Percentiles rank a stretch among this genome's conserved stretches.
These are phyloP conservation scores for Penicillium verrucosum DNA, from an alignment of 2,329 filamentous ascomycete genomes.

Conservation along the genomic window DNA sequence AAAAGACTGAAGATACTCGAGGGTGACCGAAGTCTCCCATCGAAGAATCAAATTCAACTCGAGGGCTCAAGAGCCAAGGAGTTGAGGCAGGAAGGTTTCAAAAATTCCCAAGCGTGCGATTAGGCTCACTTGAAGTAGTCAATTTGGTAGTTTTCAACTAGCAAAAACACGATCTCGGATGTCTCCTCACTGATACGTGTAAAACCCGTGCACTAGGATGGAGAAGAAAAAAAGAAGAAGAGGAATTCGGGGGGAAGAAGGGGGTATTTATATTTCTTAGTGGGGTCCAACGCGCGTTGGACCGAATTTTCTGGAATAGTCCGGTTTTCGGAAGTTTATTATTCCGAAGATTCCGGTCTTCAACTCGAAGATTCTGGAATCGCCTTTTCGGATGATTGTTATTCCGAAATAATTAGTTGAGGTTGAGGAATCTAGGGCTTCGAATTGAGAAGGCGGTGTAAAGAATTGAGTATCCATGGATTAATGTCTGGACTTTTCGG, in stretches of 20 bases:
- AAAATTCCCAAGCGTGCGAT: slow-evolving; percentile 75
- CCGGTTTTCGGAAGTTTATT: too few relatives aligned
- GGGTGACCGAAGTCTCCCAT: slow-evolving; percentile 8
- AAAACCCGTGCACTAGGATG: slow-evolving; percentile 62
- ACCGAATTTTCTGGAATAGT: not conserved
- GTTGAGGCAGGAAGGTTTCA: slow-evolving; percentile 49
- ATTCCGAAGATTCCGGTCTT: too few relatives aligned
- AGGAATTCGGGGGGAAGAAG: slow-evolving; percentile 13
- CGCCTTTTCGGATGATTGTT: too few relatives aligned
- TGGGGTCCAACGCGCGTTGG: not conserved
- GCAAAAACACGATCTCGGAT: slow-evolving; percentile 85
- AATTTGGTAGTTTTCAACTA: slow-evolving; percentile 82
- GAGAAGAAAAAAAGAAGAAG: slow-evolving; percentile 36
- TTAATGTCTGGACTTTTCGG: too few relatives aligned
- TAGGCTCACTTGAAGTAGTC: slow-evolving; percentile 69
- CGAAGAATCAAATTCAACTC: slow-evolving; percentile 10
- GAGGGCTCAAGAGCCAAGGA: slow-evolving; percentile 17
- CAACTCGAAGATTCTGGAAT: too few relatives aligned
- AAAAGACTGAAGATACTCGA: slow-evolving; percentile 34
- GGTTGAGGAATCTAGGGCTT: too few relatives aligned
- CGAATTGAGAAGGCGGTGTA: too few relatives aligned
- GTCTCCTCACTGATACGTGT: slow-evolving; percentile 82
- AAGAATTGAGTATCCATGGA: too few relatives aligned
- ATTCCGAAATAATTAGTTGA: too few relatives aligned
- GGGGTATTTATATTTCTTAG: slow-evolving; percentile 24